Percentiles rank a stretch among this genome's conserved stretches.
These are phyloP conservation scores for Corymbia citriodora DNA, from an alignment of 441 rosid species.

Conservation along the genomic window DNA sequence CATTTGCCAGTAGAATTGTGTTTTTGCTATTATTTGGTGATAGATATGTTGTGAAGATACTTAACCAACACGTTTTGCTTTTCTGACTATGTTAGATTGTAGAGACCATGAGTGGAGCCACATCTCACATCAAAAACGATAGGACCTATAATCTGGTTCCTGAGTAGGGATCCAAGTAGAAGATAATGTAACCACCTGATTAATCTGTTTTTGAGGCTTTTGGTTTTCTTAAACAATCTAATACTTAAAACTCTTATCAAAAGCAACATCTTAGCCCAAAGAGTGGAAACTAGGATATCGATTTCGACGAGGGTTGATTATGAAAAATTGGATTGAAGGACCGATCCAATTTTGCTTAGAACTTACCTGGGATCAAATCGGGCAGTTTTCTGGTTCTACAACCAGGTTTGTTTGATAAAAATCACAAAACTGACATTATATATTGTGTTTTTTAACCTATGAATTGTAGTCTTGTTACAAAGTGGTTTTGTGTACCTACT, in stretches of 20 bases:
- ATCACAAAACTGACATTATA: neutral
- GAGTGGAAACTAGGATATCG: neutral
- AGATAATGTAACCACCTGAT: neutral
- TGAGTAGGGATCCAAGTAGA: neutral
- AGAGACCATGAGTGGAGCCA: neutral
- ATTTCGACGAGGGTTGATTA: neutral
- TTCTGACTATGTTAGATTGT: neutral
- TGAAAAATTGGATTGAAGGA: neutral
- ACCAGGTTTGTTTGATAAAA: neutral
- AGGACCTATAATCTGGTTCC: neutral
- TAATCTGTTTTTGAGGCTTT: neutral
- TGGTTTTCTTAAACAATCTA: neutral
- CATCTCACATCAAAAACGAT: neutral
- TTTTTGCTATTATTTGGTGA: neutral
- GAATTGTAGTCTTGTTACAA: neutral
- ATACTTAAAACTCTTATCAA: too few species aligned
- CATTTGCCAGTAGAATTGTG: neutral
- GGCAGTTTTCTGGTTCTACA: neutral
- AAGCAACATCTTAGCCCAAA: neutral
- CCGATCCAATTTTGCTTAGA: neutral
- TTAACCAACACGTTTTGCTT: neutral
- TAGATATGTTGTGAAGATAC: neutral
- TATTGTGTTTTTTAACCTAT: neutral
- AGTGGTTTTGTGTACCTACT: neutral
- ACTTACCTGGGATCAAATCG: neutral